phyloP scores from a whole-genome alignment of 257 asterid genomes.

The Lycium ferocissimum region DNA sequence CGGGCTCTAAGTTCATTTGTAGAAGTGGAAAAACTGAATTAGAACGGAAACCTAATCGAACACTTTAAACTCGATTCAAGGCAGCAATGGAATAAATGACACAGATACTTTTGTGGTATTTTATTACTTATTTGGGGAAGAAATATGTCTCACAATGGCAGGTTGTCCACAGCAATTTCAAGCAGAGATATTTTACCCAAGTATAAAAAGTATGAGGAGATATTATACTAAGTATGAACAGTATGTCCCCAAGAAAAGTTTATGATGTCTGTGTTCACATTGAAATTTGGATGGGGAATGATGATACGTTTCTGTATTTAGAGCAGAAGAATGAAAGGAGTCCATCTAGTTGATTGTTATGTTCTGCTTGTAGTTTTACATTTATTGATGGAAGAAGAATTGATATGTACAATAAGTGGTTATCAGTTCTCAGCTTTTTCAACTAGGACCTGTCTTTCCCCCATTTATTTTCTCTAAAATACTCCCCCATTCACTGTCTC shows the following conservation, averaged over 20 bases:
- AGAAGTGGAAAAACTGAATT: not conserved
- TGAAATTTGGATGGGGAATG: conserved; percentile 18
- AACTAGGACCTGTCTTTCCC: not conserved
- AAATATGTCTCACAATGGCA: not conserved
- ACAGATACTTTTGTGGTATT: not conserved
- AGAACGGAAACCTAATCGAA: not conserved
- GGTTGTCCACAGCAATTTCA: not conserved
- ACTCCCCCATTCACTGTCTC: not conserved
- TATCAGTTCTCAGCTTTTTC: conserved; percentile 2
- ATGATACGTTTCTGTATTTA: not conserved
- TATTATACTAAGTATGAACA: not conserved
- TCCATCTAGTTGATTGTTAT: conserved; percentile 13
- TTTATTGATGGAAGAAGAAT: not conserved
- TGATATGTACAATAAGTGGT: not conserved
- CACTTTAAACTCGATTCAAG: not conserved
- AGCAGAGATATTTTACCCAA: not conserved
- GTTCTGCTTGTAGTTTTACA: not conserved
- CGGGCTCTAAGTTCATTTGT: not conserved
- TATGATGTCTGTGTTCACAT: conserved; percentile 2
- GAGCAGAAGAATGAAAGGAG: conserved; percentile 18
- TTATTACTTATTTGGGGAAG: not conserved
- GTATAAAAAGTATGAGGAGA: not conserved
- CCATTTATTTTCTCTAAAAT: not conserved
- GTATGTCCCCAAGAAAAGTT: not conserved
- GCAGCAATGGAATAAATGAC: not conserved